These are phyloP conservation scores for Aspergillus arachidicola DNA, from an alignment of 2,329 filamentous ascomycete species.

Conservation along the genomic window DNA sequence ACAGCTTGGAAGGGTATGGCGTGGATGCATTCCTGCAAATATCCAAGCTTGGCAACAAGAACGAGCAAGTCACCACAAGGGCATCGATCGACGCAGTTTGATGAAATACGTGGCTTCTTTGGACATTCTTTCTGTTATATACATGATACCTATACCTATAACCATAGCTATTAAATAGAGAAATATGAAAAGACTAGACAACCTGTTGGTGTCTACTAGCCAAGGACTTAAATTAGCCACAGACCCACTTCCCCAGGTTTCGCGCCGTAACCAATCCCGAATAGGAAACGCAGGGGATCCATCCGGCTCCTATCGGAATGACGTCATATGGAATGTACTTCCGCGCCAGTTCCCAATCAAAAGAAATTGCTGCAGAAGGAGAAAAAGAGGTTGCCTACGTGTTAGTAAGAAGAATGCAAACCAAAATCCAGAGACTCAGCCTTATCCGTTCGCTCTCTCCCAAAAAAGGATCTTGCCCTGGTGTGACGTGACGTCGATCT, in stretches of 20 bases:
- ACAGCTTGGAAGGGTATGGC: constrained; percentile 92
- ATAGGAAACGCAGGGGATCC: constrained; percentile 4
- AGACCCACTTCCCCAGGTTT: constrained; percentile 11
- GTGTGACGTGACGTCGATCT: constrained; percentile 26
- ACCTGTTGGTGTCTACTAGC: not conserved
- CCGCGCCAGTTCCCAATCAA: not conserved
- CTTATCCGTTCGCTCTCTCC: not conserved
- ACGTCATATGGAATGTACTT: constrained; percentile 18
- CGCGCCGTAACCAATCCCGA: not conserved
- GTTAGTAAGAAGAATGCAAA: not conserved
- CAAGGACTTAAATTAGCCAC: constrained; percentile 1
- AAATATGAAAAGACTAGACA: not conserved
- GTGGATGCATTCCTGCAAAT: constrained; percentile 96
- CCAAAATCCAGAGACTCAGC: not conserved
- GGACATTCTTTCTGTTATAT: not conserved
- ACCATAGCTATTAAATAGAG: not conserved
- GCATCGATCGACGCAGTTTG: constrained; percentile 77
- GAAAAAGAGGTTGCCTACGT: not conserved
- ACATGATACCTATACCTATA: not conserved
- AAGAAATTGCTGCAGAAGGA: not conserved
- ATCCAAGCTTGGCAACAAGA: constrained; percentile 95
- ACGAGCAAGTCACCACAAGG: constrained; percentile 83
- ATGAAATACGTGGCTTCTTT: not conserved
- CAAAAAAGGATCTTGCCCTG: not conserved
- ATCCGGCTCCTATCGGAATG: constrained; percentile 14